Evolutionary conservation across 176 grass and related monocot species (phyloP).

Genomic region (Raddia distichophylla): DNA sequence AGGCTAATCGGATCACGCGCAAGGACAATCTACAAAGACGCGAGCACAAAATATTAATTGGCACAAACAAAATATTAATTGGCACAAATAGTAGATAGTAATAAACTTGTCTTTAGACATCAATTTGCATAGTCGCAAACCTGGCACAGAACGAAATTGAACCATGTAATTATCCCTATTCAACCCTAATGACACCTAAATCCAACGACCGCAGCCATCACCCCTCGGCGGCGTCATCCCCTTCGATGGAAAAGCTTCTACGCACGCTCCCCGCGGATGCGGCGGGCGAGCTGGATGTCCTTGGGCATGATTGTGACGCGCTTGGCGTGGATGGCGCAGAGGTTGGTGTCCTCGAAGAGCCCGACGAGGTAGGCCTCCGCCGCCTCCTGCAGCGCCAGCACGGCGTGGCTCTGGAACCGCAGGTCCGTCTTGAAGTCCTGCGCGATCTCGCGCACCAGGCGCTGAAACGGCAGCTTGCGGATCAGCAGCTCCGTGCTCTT

Average conservation of each 20-base stretch:
- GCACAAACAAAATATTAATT: too few relatives aligned
- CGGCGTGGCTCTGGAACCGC: constrained; percentile 79
- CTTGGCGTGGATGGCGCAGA: constrained; percentile 84
- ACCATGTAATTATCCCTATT: too few relatives aligned
- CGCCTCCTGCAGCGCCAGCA: constrained; percentile 83
- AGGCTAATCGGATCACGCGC: too few relatives aligned
- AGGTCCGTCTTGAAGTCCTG: constrained; percentile 99
- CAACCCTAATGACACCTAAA: too few relatives aligned
- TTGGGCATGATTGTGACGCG: constrained; percentile 83
- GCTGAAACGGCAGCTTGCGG: constrained; percentile 90
- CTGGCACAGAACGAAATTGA: too few relatives aligned
- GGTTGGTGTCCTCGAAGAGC: constrained; percentile 75
- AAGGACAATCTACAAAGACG: too few relatives aligned
- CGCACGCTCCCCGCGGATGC: constrained; percentile 60
- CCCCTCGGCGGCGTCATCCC: too few relatives aligned
- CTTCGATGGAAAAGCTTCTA: not conserved
- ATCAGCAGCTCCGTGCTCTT: constrained; percentile 97
- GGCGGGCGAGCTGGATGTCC: constrained; percentile 75
- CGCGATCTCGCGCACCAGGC: constrained; percentile 86
- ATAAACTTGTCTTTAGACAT: too few relatives aligned
- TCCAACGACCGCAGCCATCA: too few relatives aligned
- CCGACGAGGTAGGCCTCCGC: constrained; percentile 93
- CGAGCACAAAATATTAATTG: too few relatives aligned
- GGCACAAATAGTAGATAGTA: too few relatives aligned
- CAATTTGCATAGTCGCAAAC: too few relatives aligned